Percentiles rank a stretch among this genome's conserved stretches.
phyloP scores from a whole-genome alignment of 768 basidiomycete species.

The Collybia sordida region DNA sequence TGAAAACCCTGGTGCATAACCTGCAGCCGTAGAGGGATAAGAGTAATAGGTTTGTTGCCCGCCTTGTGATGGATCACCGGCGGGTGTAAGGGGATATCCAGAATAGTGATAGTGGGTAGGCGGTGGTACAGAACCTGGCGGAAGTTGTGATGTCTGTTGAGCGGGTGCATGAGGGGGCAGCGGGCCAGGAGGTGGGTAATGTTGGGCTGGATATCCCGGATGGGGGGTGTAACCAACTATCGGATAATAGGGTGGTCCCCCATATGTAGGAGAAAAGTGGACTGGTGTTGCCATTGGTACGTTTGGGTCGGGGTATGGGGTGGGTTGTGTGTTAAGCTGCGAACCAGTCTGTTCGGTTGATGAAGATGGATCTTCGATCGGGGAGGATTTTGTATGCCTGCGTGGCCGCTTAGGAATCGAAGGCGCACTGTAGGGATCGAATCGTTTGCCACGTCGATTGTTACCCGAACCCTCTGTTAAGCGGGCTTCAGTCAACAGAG shows the following conservation, averaged over 20 bases:
- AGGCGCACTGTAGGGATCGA: constrained; percentile 12
- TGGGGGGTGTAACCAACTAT: not conserved
- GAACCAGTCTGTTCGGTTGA: not conserved
- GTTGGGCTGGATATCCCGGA: not conserved
- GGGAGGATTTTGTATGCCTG: constrained; percentile 10
- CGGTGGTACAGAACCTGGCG: not conserved
- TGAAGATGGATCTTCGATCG: constrained; percentile 1
- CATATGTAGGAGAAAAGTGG: not conserved
- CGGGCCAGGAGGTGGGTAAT: not conserved
- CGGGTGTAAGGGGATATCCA: not conserved
- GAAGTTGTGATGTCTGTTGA: not conserved
- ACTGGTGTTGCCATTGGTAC: not conserved
- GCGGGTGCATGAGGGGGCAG: not conserved
- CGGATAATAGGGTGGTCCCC: not conserved
- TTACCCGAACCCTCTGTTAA: constrained; percentile 27
- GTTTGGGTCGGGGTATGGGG: not conserved
- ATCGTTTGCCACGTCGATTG: constrained; percentile 14
- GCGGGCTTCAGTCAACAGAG: constrained; percentile 49
- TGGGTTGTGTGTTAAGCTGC: not conserved
- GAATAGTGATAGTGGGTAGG: not conserved
- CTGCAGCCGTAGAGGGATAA: not conserved
- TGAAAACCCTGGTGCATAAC: not conserved
- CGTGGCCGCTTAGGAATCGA: constrained; percentile 12
- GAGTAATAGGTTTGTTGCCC: not conserved
- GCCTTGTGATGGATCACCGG: not conserved